Conservation (phyloP, 495 filamentous ascomycete genomes). For the Clohesyomyces aquaticus region DNA sequence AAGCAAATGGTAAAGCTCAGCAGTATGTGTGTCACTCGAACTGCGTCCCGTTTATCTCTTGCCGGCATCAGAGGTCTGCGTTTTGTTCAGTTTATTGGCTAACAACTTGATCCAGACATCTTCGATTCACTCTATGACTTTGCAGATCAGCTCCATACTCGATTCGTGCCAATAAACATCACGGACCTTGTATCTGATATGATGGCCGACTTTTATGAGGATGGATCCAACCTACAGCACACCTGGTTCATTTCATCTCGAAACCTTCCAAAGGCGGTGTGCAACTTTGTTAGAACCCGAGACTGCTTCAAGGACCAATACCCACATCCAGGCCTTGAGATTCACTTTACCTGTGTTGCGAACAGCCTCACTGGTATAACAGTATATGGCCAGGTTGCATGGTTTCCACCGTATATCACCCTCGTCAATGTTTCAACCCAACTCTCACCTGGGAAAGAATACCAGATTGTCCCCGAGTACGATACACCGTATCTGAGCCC, state of each 20-base stretch:
- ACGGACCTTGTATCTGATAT: slow-evolving; percentile 18
- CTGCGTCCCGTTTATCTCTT: too few species aligned
- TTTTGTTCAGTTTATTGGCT: too few species aligned
- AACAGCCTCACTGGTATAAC: neutral
- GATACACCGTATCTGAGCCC: neutral
- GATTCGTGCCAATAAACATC: too few species aligned
- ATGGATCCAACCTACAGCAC: neutral
- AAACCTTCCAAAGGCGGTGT: slow-evolving; percentile 21
- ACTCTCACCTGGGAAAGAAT: slow-evolving; percentile 15
- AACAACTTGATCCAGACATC: too few species aligned
- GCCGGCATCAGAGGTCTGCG: too few species aligned
- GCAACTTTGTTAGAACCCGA: slow-evolving; percentile 31
- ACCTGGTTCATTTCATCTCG: slow-evolving; percentile 23
- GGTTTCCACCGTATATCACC: slow-evolving; percentile 20
- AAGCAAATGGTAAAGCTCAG: neutral
- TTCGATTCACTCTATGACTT: too few species aligned
- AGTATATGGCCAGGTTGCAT: slow-evolving; percentile 23
- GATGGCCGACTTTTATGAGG: slow-evolving; percentile 16
- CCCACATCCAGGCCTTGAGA: slow-evolving; percentile 7
- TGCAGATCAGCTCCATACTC: too few species aligned
- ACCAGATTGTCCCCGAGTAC: slow-evolving; percentile 20
- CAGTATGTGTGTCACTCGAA: too few species aligned
- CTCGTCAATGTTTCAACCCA: slow-evolving; percentile 8
- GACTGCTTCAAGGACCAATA: slow-evolving; percentile 34
- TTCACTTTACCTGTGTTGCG: slow-evolving; percentile 4